phyloP scores from a whole-genome alignment of 2,329 filamentous ascomycete species.

The Hysterium pulicare region DNA sequence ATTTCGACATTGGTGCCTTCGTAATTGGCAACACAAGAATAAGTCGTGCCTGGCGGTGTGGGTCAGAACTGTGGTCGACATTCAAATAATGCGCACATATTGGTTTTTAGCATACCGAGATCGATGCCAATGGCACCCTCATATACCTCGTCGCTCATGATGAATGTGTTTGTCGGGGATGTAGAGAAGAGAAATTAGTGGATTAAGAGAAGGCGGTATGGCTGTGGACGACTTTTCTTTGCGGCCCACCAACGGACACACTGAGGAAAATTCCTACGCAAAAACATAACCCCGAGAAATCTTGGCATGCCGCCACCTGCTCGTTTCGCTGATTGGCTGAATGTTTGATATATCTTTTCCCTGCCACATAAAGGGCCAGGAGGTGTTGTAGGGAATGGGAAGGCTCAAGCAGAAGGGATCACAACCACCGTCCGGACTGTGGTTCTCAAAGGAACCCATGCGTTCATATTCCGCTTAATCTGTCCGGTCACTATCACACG shows the following conservation, averaged over 20 bases:
- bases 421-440: no score
- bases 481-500: no score
- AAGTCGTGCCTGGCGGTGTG: constrained; percentile 77
- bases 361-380: not conserved
- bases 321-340: not conserved
- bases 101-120: constrained; percentile 74
- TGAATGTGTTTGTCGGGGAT: constrained; percentile 34
- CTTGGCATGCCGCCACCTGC: not conserved
- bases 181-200: constrained; percentile 27
- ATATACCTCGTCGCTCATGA: constrained; percentile 97
- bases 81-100: constrained; percentile 16
- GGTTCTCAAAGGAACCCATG: no score
- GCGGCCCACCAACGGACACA: not conserved
- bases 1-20: constrained; percentile 99
- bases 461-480: no score
- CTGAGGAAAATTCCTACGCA: not conserved
- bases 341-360: no score
- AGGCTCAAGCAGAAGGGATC: not conserved
- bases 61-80: constrained; percentile 24
- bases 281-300: not conserved
- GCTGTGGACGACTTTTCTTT: not conserved
- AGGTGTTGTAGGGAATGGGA: not conserved
- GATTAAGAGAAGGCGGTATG: constrained; percentile 20
- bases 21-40: constrained; percentile 99
- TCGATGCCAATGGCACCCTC: constrained; percentile 99